phyloP scores from a whole-genome alignment of 2,329 filamentous ascomycete genomes.

The Hortaea werneckii region DNA sequence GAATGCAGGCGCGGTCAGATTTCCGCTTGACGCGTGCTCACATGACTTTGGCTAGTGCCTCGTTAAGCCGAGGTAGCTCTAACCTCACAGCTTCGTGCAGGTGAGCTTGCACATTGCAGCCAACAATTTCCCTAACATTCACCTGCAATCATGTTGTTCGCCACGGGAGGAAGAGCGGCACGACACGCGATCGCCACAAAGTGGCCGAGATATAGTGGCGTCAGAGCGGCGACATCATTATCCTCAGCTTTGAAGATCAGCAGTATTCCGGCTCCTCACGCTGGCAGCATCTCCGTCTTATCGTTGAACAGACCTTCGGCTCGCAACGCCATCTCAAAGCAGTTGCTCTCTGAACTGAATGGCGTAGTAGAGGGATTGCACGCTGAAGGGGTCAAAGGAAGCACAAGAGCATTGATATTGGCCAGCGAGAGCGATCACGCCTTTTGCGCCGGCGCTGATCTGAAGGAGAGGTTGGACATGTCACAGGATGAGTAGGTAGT shows the following conservation, averaged over 20 bases:
- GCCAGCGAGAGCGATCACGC: conserved; percentile 75
- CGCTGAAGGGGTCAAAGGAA: conserved; percentile 42
- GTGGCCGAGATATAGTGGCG: conserved; percentile 2
- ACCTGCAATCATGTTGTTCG: conserved; percentile 9
- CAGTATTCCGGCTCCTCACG: conserved; percentile 65
- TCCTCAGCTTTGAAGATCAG: conserved; percentile 52
- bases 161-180: conserved; percentile 1
- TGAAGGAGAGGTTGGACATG: conserved; percentile 78
- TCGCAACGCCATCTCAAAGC: conserved; percentile 81
- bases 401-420: conserved; percentile 71
- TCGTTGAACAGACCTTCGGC: conserved; percentile 76
- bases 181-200: conserved; percentile 5
- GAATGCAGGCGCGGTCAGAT: too few species aligned
- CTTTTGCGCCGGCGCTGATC: conserved; percentile 90
- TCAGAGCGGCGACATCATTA: conserved; percentile 9
- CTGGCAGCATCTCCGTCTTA: conserved; percentile 77
- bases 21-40: too few species aligned
- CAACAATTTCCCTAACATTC: too few species aligned
- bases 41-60: too few species aligned
- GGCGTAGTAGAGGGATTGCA: conserved; percentile 64
- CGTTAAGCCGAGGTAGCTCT: too few species aligned
- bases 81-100: too few species aligned
- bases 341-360: conserved; percentile 62
- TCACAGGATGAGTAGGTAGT: conserved; percentile 62
- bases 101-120: too few species aligned